Evolutionary conservation across 305 asterid genomes (phyloP), one percentile per base, ranked within the genome.

Genomic region (Fraxinus latifolia): DNA sequence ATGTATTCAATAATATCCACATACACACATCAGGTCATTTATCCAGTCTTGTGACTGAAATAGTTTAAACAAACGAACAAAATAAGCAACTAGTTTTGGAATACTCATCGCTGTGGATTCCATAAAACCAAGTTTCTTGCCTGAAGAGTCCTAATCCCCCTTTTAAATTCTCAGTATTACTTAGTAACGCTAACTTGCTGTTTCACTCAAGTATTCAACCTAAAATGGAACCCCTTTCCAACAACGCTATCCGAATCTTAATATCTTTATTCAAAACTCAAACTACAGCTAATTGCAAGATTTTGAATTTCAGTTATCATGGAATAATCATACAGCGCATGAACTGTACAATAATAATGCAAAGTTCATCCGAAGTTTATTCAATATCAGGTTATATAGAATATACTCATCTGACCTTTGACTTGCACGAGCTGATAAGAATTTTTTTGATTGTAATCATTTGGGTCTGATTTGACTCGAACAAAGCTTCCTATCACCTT

Each of bases 401-500:
- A 31, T 53, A 72, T 67, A 79, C 83, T 19, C 79, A 80, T 68
- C 88, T 83, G 74, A 94, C 99, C 99, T 90, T 91, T 87, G 81
- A 96, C 92, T 89, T 89, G 96, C 88, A 90, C 84, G 79, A 96
- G 98, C 83, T 90, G 93, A 87, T 86, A 83, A 79, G 87, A 81
- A 81, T 76, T 74, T 85, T 79, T 90, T 39, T 87, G 82, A 74
- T 17, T 77, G 83, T 27, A 78, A 83, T 85, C 95, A 82, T 84
- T 21, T 68, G 90, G 90, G 82, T 91, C 89, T 2, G 90, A 82
- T 86, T 88, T 94, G 74, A 88, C 89, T 42, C 96, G 89, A 53
- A 92, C 92, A 78, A 92, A 92, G 83, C 94, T 87, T 83, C 99
- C 99, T 11, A 80, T 80, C 50, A 94, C 93, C 86, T 96, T 96